Evolutionary conservation across 1,139 yeast species (phyloP).

Genomic region (Geotrichum fermentans): DNA sequence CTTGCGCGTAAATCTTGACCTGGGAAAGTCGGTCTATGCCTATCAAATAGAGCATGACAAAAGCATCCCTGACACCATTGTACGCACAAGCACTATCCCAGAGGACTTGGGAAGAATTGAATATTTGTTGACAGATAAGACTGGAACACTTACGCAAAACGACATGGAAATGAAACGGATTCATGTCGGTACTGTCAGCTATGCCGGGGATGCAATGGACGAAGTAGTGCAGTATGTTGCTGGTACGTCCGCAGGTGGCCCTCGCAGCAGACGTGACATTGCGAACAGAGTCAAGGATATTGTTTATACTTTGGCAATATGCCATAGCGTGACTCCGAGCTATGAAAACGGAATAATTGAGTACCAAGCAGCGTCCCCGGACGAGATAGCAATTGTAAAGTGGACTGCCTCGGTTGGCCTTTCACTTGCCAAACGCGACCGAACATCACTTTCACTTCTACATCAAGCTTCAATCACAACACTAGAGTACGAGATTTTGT

Average conservation of each 20-base stretch:
- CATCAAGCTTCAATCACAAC: conserved; percentile 57
- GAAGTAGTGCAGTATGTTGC: conserved; percentile 69
- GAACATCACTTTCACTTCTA: conserved; percentile 62
- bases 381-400: conserved; percentile 93
- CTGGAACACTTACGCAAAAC: conserved; percentile 96
- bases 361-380: conserved; percentile 98
- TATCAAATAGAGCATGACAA: conserved; percentile 87
- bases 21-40: conserved; percentile 94
- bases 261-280: conserved; percentile 56
- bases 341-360: conserved; percentile 58
- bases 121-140: conserved; percentile 85
- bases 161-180: conserved; percentile 95
- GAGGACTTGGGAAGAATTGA: conserved; percentile 96
- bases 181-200: conserved; percentile 88
- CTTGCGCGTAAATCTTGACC: conserved; percentile 84
- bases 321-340: conserved; percentile 94
- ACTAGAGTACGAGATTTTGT: conserved; percentile 61
- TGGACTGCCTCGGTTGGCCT: conserved; percentile 86
- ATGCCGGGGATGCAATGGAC: conserved; percentile 88
- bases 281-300: conserved; percentile 74
- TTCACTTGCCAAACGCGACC: conserved; percentile 72
- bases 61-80: conserved; percentile 79
- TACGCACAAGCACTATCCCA: conserved; percentile 94
- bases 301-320: conserved; percentile 74
- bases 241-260: conserved; percentile 29